Percentiles rank a stretch among this genome's conserved stretches.
Evolutionary conservation across 2,329 filamentous ascomycete species (phyloP).

Genomic region (Xylaria arbuscula): DNA sequence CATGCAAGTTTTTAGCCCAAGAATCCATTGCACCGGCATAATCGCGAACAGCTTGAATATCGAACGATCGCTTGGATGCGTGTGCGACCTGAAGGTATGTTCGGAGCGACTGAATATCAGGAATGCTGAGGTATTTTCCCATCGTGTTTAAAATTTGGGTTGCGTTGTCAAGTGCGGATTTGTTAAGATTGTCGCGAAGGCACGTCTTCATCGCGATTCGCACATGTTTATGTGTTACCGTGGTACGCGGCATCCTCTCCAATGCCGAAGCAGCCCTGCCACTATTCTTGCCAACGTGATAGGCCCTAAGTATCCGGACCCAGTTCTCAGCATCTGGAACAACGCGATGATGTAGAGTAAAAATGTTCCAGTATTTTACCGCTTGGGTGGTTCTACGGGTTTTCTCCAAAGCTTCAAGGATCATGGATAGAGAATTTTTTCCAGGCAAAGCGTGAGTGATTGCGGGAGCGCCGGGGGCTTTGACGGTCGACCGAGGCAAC

Average conservation of each 20-base stretch:
- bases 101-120: conserved; percentile 64
- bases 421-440: conserved; percentile 72
- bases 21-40: conserved; percentile 55
- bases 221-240: conserved; percentile 67
- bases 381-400: conserved; percentile 71
- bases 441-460: conserved; percentile 58
- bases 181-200: conserved; percentile 79
- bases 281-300: conserved; percentile 75
- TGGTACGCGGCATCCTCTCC: conserved; percentile 59
- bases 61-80: conserved; percentile 57
- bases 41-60: conserved; percentile 44
- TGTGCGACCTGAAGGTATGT: conserved; percentile 69
- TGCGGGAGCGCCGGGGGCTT: conserved; percentile 40
- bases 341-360: conserved; percentile 72
- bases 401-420: conserved; percentile 72
- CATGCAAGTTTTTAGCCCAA: conserved; percentile 62
- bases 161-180: conserved; percentile 73
- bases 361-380: conserved; percentile 80
- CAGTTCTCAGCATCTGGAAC: conserved; percentile 78
- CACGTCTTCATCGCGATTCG: conserved; percentile 80
- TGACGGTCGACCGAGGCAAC: conserved; percentile 19
- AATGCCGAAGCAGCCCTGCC: conserved; percentile 70
- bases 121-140: conserved; percentile 56
- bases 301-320: conserved; percentile 72
- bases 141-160: conserved; percentile 74